Conservation (phyloP, 2,329 filamentous ascomycete genomes). For the Phialemoniopsis sp. region DNA sequence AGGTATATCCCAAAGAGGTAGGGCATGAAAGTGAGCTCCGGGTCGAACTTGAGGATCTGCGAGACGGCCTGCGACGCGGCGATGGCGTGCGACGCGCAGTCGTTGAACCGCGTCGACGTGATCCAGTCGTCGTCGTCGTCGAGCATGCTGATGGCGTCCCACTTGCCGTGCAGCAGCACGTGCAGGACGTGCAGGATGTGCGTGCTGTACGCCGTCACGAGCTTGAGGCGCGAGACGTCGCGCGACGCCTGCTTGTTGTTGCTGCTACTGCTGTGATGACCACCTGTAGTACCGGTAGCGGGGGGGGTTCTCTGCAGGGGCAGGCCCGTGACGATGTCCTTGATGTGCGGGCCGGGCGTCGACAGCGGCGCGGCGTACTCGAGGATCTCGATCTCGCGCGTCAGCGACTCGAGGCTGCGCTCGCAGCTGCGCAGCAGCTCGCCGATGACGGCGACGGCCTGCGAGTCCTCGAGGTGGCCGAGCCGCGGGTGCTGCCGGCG, state of each 20-base stretch:
- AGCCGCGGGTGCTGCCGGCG: constrained; percentile 36
- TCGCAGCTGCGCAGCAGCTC: constrained; percentile 32
- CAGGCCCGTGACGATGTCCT: constrained; percentile 13
- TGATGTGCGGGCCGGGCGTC: constrained; percentile 12
- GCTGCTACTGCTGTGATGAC: neutral
- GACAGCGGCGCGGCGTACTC: neutral
- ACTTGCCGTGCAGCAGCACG: constrained; percentile 43
- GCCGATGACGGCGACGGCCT: constrained; percentile 27
- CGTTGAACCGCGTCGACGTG: constrained; percentile 36
- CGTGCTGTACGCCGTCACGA: constrained; percentile 41
- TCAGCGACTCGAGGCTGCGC: constrained; percentile 26
- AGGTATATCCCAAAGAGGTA: constrained; percentile 49
- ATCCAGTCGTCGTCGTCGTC: constrained; percentile 46
- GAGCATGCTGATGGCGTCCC: constrained; percentile 44
- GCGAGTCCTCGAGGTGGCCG: constrained; percentile 25
- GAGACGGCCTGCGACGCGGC: constrained; percentile 39
- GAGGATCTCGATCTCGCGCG: constrained; percentile 13
- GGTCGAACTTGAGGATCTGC: constrained; percentile 40
- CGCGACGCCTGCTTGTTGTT: constrained; percentile 1
- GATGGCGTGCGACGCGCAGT: constrained; percentile 41
- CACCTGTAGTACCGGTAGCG: too few species aligned
- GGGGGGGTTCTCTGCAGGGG: neutral
- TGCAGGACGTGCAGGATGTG: constrained; percentile 43
- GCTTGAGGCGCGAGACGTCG: constrained; percentile 25
- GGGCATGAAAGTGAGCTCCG: constrained; percentile 46